phyloP scores from a whole-genome alignment of 768 basidiomycete genomes.

The Suillus subalutaceus region DNA sequence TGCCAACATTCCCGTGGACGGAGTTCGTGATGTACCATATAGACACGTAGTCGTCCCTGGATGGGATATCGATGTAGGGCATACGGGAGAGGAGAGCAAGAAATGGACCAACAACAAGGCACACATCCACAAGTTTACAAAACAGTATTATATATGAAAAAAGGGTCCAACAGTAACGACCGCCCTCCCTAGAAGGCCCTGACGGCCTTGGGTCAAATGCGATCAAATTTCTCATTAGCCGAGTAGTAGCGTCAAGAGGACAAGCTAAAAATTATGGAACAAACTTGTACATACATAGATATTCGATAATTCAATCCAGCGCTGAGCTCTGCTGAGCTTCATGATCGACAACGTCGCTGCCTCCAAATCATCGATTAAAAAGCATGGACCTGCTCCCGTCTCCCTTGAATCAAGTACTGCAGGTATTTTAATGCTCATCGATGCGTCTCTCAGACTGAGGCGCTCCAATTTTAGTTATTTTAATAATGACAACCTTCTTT shows the following conservation, averaged over 20 bases:
- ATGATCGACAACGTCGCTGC: neutral
- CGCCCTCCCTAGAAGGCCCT: conserved; percentile 14
- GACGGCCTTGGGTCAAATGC: conserved; percentile 16
- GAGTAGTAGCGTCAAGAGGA: conserved; percentile 19
- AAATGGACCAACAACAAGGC: neutral
- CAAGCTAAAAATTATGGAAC: neutral
- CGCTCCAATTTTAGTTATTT: neutral
- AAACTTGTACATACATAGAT: neutral
- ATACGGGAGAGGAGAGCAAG: conserved; percentile 37
- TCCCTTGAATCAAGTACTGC: too few species aligned
- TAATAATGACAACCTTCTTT: neutral
- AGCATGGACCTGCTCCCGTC: neutral
- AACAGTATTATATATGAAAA: conserved; percentile 23
- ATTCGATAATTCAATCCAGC: neutral
- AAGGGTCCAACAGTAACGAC: conserved; percentile 5
- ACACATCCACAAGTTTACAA: conserved; percentile 6
- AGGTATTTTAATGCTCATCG: neutral
- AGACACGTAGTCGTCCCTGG: conserved; percentile 65
- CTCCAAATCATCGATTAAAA: neutral
- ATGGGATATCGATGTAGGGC: conserved; percentile 71
- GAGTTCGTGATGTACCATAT: conserved; percentile 76
- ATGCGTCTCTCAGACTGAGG: neutral
- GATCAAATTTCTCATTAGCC: conserved; percentile 25
- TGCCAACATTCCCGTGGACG: conserved; percentile 57
- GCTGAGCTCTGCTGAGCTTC: too few species aligned